A percentile compares a stretch with the other conserved stretches of the same genome.
Evolutionary conservation across 768 basidiomycete genomes (phyloP).

Genomic region (Pholiota microspora): DNA sequence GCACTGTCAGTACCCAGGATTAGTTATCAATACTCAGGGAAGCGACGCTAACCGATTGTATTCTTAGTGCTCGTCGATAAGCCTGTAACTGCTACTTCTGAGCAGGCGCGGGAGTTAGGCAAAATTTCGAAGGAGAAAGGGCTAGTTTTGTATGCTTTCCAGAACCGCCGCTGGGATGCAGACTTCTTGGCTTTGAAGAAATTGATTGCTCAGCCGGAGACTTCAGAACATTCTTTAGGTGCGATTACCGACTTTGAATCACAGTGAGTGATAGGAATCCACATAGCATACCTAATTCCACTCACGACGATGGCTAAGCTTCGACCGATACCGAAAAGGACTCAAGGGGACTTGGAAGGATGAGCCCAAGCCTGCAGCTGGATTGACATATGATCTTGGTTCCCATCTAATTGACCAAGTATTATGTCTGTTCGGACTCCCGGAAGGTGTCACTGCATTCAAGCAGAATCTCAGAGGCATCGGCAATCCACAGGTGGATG

Average conservation of each 20-base stretch:
- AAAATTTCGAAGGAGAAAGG: conserved; percentile 56
- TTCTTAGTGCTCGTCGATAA: conserved; percentile 74
- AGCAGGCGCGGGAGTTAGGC: conserved; percentile 60
- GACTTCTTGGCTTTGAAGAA: conserved; percentile 69
- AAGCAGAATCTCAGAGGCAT: conserved; percentile 67
- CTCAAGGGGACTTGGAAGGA: conserved; percentile 84
- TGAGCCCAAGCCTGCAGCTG: conserved; percentile 53
- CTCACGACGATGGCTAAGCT: conserved; percentile 37
- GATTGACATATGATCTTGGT: conserved; percentile 76
- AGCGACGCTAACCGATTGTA: neutral
- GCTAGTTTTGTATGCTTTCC: conserved; percentile 67
- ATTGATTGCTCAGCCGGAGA: conserved; percentile 52
- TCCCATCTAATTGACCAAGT: conserved; percentile 81
- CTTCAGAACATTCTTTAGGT: conserved; percentile 55
- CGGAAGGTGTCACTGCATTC: conserved; percentile 64
- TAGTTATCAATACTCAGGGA: neutral
- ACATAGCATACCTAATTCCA: neutral
- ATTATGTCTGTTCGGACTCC: conserved; percentile 73
- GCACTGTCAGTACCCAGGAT: conserved; percentile 46
- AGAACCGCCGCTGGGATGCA: conserved; percentile 77
- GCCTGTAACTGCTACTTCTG: conserved; percentile 61
- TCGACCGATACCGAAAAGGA: conserved; percentile 68
- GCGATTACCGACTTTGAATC: conserved; percentile 71
- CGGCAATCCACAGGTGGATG: conserved; percentile 64
- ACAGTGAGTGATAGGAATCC: conserved; percentile 48